These are phyloP conservation scores for Plasmodium knowlesi DNA, from an alignment of 169 alveolate species.

Conservation along the genomic window DNA sequence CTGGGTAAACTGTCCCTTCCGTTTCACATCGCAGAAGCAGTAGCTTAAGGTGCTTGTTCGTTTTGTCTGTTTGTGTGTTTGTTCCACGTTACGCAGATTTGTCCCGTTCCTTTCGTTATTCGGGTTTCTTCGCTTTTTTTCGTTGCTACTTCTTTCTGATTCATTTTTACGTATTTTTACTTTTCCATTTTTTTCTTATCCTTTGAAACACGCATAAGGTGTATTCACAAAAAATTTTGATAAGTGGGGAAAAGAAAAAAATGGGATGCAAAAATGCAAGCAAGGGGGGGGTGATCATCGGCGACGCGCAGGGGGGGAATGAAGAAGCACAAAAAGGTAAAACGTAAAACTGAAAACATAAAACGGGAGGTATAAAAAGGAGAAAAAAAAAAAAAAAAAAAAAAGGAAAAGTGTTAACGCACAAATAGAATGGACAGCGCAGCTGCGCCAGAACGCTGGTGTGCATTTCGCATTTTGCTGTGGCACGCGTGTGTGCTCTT, in stretches of 20 bases:
- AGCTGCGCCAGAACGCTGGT: neutral
- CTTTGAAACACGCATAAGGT: neutral
- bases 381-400: neutral
- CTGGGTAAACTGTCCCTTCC: neutral
- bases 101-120: neutral
- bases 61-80: neutral
- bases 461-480: too few species aligned
- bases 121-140: neutral
- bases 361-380: neutral
- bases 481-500: neutral
- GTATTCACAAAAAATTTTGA: neutral
- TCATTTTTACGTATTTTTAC: neutral
- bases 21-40: neutral
- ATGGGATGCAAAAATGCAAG: neutral
- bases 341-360: neutral
- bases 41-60: neutral
- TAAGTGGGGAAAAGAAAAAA: neutral
- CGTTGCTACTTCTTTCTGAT: neutral
- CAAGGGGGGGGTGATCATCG: neutral
- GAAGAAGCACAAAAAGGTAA: neutral
- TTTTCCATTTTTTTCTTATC: neutral
- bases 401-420: neutral
- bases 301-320: neutral
- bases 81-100: neutral
- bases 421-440: neutral